phyloP scores from a whole-genome alignment of 352 stramenopile genomes.

The Globisporangium apiculatum region DNA sequence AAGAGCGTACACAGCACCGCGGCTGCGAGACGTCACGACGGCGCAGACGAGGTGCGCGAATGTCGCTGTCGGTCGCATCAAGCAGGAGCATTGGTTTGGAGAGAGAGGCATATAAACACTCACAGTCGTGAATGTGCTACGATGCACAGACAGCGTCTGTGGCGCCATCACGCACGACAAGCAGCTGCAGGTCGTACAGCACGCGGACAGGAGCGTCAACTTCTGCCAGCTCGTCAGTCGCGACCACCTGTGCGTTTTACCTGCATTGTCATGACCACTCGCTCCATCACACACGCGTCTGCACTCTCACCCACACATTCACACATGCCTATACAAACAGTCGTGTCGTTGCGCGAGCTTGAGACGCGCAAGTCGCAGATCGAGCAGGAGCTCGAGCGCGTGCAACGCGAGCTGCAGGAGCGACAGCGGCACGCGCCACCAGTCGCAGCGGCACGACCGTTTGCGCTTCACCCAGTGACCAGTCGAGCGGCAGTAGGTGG shows the following conservation, averaged over 20 bases:
- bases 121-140: neutral
- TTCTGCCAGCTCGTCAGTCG: conserved; percentile 13
- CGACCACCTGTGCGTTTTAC: conserved; percentile 30
- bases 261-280: neutral
- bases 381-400: conserved; percentile 14
- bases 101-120: too few species aligned
- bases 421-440: neutral
- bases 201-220: neutral
- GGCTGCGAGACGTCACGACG: neutral
- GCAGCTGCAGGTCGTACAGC: neutral
- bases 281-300: neutral
- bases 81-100: too few species aligned
- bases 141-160: conserved; percentile 18
- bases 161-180: conserved; percentile 1
- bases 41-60: conserved; percentile 1
- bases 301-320: neutral
- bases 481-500: too few species aligned
- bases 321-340: conserved; percentile 12
- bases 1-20: neutral
- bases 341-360: conserved; percentile 40
- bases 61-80: neutral
- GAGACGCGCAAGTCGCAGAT: conserved; percentile 57
- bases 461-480: conserved; percentile 9
- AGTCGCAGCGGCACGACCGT: conserved; percentile 2
- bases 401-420: conserved; percentile 12